Base-by-base conservation (phyloP, 169 alveolate species). In the Cardiosporidium cionae region DNA sequence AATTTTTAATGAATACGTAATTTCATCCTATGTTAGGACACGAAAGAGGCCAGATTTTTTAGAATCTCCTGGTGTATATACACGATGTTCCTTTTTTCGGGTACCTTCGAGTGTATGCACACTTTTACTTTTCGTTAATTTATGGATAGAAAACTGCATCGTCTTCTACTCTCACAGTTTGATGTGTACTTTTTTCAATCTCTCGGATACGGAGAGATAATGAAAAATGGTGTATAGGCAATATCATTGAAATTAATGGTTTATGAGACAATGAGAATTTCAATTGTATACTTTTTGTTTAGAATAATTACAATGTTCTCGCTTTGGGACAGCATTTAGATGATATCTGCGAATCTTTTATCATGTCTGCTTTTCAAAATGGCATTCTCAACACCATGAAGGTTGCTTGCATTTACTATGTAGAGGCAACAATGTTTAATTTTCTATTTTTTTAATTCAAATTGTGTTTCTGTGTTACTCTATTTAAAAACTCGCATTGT, bases 291-390 rank as follows among this genome's bases (percentile, higher is more conserved):
- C 16, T 2, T 7, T 69, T 2, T 22, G 68, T 22, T 44, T 65
- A 72, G 74, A 91, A 91, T 83, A 94, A 92, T 32, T 94, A 90
- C 74, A 91, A 88, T 74, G 95, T 89, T 16, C 86, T 92, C 22
- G 95, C 96, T 0, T 84, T 94, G 68, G 98, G 98, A 16, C 95
- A 94, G 85, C 98, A 94, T 75, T 79, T 87, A 52, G 98, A 94
- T 75, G 98, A 94, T 76, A 65, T 92, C 25, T 94, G 96, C 52
- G 98, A 94, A 78, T 86, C 94, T 52, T 94, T 94, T 82, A 79
- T 94, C 35, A 90, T 94, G 94, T 85, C 94, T 32, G 86, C 92
- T 32, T 89, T 94, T 76, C 89, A 93, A 75, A 94, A 94, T 78
- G 98, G 98, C 6, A 37, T 81, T 28, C 81, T 94, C n/a, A 86